Evolutionary conservation across 768 basidiomycete genomes (phyloP).

Genomic region (Cyathus striatus): DNA sequence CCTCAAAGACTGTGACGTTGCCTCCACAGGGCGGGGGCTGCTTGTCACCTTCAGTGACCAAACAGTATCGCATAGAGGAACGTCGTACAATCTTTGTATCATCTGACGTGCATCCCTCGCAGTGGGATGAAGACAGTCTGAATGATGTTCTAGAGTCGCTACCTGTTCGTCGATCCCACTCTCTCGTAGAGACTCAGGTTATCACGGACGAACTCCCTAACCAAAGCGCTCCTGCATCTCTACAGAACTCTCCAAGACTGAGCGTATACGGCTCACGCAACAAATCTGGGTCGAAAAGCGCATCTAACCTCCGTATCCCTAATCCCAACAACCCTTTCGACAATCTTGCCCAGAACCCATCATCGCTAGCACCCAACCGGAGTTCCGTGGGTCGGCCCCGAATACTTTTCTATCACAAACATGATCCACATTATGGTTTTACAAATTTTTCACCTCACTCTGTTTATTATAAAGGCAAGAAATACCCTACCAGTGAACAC

Average conservation of each 20-base stretch:
- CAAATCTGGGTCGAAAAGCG: conserved; percentile 17
- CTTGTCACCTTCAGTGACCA: conserved; percentile 25
- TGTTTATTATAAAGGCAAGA: conserved; percentile 55
- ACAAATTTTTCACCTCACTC: conserved; percentile 71
- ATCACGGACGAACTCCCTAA: conserved; percentile 15
- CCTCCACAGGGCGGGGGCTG: conserved; percentile 12
- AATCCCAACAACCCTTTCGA: conserved; percentile 9
- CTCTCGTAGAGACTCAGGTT: conserved; percentile 21
- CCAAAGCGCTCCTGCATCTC: conserved; percentile 1
- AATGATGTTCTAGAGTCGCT: conserved; percentile 29
- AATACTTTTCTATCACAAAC: conserved; percentile 62
- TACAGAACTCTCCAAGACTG: conserved; percentile 11
- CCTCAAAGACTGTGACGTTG: conserved; percentile 16
- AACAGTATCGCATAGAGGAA: conserved; percentile 42
- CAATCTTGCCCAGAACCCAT: conserved; percentile 9
- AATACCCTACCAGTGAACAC: conserved; percentile 74
- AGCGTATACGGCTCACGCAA: conserved; percentile 15
- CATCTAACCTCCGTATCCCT: conserved; percentile 9
- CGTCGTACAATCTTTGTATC: conserved; percentile 41
- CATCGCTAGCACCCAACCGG: conserved; percentile 10
- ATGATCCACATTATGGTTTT: conserved; percentile 62
- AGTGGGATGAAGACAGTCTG: conserved; percentile 35
- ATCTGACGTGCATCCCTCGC: conserved; percentile 35
- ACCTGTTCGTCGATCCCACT: conserved; percentile 25
- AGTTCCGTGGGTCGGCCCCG: conserved; percentile 24